Conservation (phyloP, 805 yeast genomes). For the Barnettozyma pratensis region DNA sequence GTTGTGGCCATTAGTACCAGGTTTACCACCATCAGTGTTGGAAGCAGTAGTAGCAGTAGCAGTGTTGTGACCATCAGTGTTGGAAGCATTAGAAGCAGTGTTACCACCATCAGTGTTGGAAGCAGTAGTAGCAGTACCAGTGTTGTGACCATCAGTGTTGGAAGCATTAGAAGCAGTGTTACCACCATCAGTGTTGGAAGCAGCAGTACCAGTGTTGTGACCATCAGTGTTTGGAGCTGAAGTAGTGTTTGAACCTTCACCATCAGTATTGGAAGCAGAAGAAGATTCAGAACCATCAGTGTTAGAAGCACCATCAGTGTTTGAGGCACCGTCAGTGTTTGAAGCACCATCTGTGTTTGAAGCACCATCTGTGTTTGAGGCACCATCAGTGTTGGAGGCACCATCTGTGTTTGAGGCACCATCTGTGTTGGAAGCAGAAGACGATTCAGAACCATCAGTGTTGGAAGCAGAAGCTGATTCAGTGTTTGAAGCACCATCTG, state of each 20-base stretch:
- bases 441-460: background rate
- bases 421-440: background rate
- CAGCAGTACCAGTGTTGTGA: slow-evolving; percentile 21
- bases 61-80: background rate
- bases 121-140: background rate
- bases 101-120: background rate
- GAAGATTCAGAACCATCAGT: background rate
- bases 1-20: too few species aligned
- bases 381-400: background rate
- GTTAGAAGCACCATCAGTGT: background rate
- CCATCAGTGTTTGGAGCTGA: slow-evolving; percentile 22
- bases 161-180: slow-evolving; percentile 10
- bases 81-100: slow-evolving; percentile 10
- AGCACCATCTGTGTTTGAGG: background rate
- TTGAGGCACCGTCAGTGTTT: background rate
- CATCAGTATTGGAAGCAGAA: slow-evolving; percentile 30
- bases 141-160: background rate
- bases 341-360: background rate
- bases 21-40: background rate
- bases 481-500: background rate
- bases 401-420: background rate
- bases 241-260: slow-evolving; percentile 4
- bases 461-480: background rate
- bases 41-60: slow-evolving; percentile 5
- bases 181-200: slow-evolving; percentile 1